A percentile compares a stretch with the other conserved stretches of the same genome.
Evolutionary conservation across 1,284 basidiomycete genomes (phyloP).

Genomic region (Trichosporon faecale): DNA sequence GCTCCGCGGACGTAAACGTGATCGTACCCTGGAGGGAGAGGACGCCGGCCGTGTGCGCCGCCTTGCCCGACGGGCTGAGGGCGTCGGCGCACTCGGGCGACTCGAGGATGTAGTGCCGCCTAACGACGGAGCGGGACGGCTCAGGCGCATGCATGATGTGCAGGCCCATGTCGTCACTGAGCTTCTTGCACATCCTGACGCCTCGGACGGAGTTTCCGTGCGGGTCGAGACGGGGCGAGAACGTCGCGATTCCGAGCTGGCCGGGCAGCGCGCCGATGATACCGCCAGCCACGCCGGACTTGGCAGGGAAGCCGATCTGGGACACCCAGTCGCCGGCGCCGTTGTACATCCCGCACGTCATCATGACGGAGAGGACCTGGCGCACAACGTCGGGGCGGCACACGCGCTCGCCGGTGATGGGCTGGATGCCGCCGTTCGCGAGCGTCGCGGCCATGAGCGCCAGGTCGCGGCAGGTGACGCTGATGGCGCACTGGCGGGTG

Average conservation of each 20-base stretch:
- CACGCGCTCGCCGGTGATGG: conserved; percentile 21
- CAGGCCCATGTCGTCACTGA: conserved; percentile 27
- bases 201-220: conserved; percentile 23
- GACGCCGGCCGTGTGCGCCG: conserved; percentile 12
- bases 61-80: background rate
- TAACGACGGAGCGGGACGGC: conserved; percentile 20
- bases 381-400: conserved; percentile 20
- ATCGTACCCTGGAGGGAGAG: conserved; percentile 23
- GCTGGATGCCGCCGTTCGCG: conserved; percentile 25
- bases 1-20: conserved; percentile 24
- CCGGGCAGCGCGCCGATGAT: conserved; percentile 23
- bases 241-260: conserved; percentile 23
- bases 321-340: conserved; percentile 24
- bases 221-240: conserved; percentile 20
- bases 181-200: conserved; percentile 19
- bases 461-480: conserved; percentile 23
- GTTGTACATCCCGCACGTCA: conserved; percentile 27
- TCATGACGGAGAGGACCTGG: conserved; percentile 23
- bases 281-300: conserved; percentile 23
- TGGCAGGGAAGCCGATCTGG: conserved; percentile 20
- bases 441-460: conserved; percentile 25
- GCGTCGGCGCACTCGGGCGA: conserved; percentile 8
- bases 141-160: conserved; percentile 26
- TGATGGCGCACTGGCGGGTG: conserved; percentile 24
- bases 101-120: conserved; percentile 22